These are phyloP conservation scores for Cystobasidiaceae sp. DNA, from an alignment of 1,284 basidiomycete species.

Conservation along the genomic window DNA sequence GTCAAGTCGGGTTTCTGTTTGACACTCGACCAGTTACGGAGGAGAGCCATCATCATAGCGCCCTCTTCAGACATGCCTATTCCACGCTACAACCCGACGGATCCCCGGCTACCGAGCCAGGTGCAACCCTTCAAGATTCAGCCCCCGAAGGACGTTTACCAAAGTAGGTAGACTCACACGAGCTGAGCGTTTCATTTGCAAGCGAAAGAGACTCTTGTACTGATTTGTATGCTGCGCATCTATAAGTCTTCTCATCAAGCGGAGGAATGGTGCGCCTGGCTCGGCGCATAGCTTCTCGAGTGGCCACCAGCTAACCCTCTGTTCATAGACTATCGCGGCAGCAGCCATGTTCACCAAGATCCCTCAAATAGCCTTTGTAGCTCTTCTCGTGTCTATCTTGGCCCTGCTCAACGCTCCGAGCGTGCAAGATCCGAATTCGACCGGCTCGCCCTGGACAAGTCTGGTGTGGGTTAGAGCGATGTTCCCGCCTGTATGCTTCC, in stretches of 20 bases:
- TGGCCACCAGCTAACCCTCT: not conserved
- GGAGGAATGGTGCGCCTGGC: constrained; percentile 14
- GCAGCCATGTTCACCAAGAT: constrained; percentile 27
- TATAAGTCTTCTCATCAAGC: constrained; percentile 4
- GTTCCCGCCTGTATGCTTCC: not conserved
- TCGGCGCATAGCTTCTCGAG: not conserved
- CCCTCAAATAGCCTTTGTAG: constrained; percentile 12
- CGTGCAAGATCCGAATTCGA: not conserved
- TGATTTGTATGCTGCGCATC: not conserved
- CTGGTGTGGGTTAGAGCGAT: constrained; percentile 9
- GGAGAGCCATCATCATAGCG: too few relatives aligned
- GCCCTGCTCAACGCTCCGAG: constrained; percentile 6
- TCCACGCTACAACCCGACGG: constrained; percentile 5
- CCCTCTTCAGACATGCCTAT: not conserved
- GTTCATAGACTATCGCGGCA: constrained; percentile 8
- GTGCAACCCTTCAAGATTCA: constrained; percentile 15
- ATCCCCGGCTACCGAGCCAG: constrained; percentile 5
- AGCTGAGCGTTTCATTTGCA: not conserved
- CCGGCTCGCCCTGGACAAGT: constrained; percentile 21
- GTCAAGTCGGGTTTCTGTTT: too few relatives aligned
- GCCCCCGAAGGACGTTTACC: constrained; percentile 9
- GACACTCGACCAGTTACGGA: too few relatives aligned
- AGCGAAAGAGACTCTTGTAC: not conserved
- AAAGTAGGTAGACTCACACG: not conserved
- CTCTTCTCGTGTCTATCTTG: constrained; percentile 6